Conservation (phyloP, 1,284 basidiomycete species). For the Cryptococcus sp. region DNA sequence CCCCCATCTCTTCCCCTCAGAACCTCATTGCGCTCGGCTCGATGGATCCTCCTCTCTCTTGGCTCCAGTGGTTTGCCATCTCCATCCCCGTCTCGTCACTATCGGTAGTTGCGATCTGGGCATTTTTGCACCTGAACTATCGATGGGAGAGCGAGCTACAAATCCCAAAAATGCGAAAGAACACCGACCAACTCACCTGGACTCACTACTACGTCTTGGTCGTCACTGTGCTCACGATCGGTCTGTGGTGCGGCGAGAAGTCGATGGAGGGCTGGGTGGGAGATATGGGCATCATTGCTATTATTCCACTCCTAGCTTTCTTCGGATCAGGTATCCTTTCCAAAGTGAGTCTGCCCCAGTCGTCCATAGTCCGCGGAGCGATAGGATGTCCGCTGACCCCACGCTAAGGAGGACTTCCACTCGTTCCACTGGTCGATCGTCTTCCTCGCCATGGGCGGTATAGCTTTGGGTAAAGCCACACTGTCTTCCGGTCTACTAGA, state of each 20-base stretch:
- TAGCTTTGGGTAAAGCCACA: slow-evolving; percentile 93
- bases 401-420: slow-evolving; percentile 82
- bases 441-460: slow-evolving; percentile 96
- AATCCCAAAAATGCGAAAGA: slow-evolving; percentile 79
- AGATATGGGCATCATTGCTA: slow-evolving; percentile 97
- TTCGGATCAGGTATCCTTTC: slow-evolving; percentile 92
- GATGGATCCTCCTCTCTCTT: slow-evolving; percentile 86
- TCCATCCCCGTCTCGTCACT: slow-evolving; percentile 85
- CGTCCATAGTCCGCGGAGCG: background rate
- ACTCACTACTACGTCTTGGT: slow-evolving; percentile 91
- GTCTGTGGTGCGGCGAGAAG: slow-evolving; percentile 87
- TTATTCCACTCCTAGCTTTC: slow-evolving; percentile 90
- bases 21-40: slow-evolving; percentile 88
- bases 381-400: background rate
- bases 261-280: slow-evolving; percentile 76
- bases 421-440: slow-evolving; percentile 93
- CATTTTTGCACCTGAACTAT: slow-evolving; percentile 82
- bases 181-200: slow-evolving; percentile 73
- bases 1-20: slow-evolving; percentile 90
- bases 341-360: slow-evolving; percentile 63
- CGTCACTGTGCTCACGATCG: slow-evolving; percentile 85
- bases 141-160: slow-evolving; percentile 78
- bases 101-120: slow-evolving; percentile 88
- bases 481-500: slow-evolving; percentile 83
- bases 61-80: slow-evolving; percentile 93